Base-by-base conservation (phyloP, 371 early-diverging fungal genomes). In the Saksenaea vasiformis region DNA sequence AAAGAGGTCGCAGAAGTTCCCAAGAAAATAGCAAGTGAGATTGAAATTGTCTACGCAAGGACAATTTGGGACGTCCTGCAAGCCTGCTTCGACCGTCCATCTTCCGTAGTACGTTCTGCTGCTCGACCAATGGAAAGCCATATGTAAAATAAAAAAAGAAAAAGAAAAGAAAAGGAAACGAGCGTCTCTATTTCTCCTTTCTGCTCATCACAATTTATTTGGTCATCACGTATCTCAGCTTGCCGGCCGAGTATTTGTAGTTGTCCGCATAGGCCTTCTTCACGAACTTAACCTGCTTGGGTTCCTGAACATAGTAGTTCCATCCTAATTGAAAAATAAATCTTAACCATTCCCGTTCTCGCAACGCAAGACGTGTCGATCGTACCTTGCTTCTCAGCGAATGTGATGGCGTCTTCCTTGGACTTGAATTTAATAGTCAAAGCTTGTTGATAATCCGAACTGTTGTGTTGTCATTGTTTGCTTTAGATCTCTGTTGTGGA, bases 301-400 rank as follows among this genome's bases (percentile, higher is more conserved):
- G 95, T 63, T 94, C 93, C 73, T 94, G 91, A 31, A 97, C 90
- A 77, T 86, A 87, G 76, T 93, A 94, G 47, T 89, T 87, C 90
- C 94, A 96, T 3, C 86, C 87, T 85, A 69, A 35, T 13, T 15
- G 38, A 24, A 47, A 36, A 47, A 34, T 27, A 47, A 9, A n/a
- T 41, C 37, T 53, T 22, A 14, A 37, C 43, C 36, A 14, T 34
- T n/a, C n/a, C n/a, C n/a, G n/a, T n/a, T n/a, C n/a, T n/a, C n/a
- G n/a, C n/a, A n/a, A n/a, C n/a, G n/a, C n/a, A n/a, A n/a, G n/a
- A n/a, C n/a, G n/a, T n/a, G n/a, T n/a, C n/a, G n/a, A 17, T n/a
- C 17, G 3, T 78, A 70, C 97, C 98, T 79, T 97, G 95, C 70
- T 91, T 92, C 72, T 95, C 95, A 24, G 96, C 96, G 78, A 97